Evolutionary conservation across 1,139 yeast genomes (phyloP).

Genomic region (Scheffersomyces quercinus): DNA sequence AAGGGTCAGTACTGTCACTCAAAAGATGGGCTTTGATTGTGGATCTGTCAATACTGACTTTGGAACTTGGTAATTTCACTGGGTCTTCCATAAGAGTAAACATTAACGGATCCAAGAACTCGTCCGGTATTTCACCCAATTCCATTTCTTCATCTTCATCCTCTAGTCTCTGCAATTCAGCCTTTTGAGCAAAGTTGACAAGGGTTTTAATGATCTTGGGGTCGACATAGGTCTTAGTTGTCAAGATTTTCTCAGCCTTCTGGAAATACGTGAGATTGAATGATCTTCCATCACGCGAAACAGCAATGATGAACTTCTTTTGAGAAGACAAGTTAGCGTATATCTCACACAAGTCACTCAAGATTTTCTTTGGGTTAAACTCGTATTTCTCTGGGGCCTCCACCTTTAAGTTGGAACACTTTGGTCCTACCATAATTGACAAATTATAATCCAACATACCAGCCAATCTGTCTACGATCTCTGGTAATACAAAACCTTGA

Average conservation of each 20-base stretch:
- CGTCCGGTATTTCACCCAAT: slow-evolving; percentile 94
- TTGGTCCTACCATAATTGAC: slow-evolving; percentile 90
- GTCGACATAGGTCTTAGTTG: slow-evolving; percentile 53
- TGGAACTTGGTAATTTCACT: slow-evolving; percentile 84
- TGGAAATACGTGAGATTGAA: slow-evolving; percentile 65
- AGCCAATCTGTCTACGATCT: slow-evolving; percentile 90
- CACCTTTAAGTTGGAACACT: slow-evolving; percentile 86
- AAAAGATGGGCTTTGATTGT: slow-evolving; percentile 92
- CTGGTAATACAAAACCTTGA: slow-evolving; percentile 79
- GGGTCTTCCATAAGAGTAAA: slow-evolving; percentile 95
- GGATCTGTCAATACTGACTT: slow-evolving; percentile 79
- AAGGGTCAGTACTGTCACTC: slow-evolving; percentile 96
- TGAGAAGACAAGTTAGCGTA: slow-evolving; percentile 71
- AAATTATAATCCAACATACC: slow-evolving; percentile 94
- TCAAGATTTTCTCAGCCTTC: slow-evolving; percentile 69
- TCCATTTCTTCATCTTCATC: slow-evolving; percentile 85
- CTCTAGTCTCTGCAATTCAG: slow-evolving; percentile 57
- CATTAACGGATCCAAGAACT: slow-evolving; percentile 95
- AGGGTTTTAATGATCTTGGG: slow-evolving; percentile 56
- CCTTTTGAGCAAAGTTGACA: slow-evolving; percentile 57
- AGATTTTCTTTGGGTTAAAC: slow-evolving; percentile 75
- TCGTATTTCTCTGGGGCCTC: slow-evolving; percentile 79
- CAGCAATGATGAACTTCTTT: slow-evolving; percentile 69
- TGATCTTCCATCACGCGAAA: slow-evolving; percentile 89
- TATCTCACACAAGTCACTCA: slow-evolving; percentile 70